These are phyloP conservation scores for Meyerozyma guilliermondii DNA, from an alignment of 1,139 yeast genomes.

Conservation along the genomic window DNA sequence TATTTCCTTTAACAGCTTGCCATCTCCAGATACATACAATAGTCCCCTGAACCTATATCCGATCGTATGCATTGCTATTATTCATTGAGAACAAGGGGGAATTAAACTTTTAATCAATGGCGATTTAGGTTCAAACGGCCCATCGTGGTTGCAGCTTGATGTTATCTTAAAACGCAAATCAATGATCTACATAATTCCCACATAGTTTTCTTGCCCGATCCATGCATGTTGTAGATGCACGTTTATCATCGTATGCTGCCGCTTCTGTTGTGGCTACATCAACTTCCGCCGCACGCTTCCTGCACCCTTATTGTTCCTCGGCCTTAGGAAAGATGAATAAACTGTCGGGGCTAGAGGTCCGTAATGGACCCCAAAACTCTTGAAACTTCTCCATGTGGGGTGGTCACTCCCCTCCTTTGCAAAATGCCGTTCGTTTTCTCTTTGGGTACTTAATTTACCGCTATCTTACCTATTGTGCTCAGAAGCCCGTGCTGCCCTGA, in stretches of 20 bases:
- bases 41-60: background rate
- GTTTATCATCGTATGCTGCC: background rate
- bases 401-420: background rate
- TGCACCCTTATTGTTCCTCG: background rate
- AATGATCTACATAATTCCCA: background rate
- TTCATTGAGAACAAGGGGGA: too few species aligned
- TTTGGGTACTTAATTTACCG: background rate
- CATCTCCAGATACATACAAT: background rate
- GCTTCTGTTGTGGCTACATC: background rate
- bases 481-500: too few species aligned
- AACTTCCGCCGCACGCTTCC: too few species aligned
- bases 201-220: background rate
- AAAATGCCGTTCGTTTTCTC: background rate
- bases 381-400: too few species aligned
- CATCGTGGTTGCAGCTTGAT: too few species aligned
- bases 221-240: background rate
- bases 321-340: background rate
- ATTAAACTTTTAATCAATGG: too few species aligned
- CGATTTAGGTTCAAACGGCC: too few species aligned
- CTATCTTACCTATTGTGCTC: too few species aligned
- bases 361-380: too few species aligned
- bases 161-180: too few species aligned
- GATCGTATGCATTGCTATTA: too few species aligned
- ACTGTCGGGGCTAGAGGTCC: background rate
- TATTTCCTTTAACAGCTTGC: background rate